Evolutionary conservation across 2,329 filamentous ascomycete genomes (phyloP), one percentile per base, ranked within the genome.

Genomic region (Cytospora leucostoma): DNA sequence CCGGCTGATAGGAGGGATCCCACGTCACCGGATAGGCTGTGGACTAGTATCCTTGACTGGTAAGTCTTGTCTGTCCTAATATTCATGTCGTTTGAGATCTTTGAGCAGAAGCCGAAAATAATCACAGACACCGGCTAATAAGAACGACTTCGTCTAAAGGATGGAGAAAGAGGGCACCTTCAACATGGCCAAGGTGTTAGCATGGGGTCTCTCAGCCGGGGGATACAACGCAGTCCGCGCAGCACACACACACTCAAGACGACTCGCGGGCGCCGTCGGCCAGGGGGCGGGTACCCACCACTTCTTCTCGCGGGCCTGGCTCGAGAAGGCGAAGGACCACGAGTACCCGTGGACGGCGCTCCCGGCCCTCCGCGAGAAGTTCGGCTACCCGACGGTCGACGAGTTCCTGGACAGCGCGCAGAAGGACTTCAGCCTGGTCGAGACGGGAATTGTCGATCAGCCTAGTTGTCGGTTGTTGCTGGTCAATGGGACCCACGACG

Each of bases 191-290:
- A 80, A 79, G 40, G 74, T 90, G 10, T 73, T 87, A 65, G 84
- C 81, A 54, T 90, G 88, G 87, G 88, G 88, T 0, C 75, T 90
- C 38, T 87, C 84, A 67, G 80, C 83, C 0, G 88, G 88, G 35
- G 88, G 88, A 0, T 90, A 89, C 78, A 89, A 90, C 74, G 87
- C 88, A 21, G 79, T 87, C 44, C 82, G 88, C 19, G 79, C 85
- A n/a, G 87, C 88, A 52, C 86, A 89, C 72, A 90, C 87, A n/a
- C 88, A 90, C 71, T 75, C 77, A 19, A 71, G 77, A 0, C 73
- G 75, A 11, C 74, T 91, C 21, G 73, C 75, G 0, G 88, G 87
- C 0, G 74, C 75, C 27, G 78, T 90, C 21, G 87, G 85, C 15
- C 86, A 89, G 73, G 87, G 87, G 0, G 86, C 86, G 0, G 86